These are phyloP conservation scores for Hypoxylon subgilvum DNA, from an alignment of 495 filamentous ascomycete genomes.

Conservation along the genomic window DNA sequence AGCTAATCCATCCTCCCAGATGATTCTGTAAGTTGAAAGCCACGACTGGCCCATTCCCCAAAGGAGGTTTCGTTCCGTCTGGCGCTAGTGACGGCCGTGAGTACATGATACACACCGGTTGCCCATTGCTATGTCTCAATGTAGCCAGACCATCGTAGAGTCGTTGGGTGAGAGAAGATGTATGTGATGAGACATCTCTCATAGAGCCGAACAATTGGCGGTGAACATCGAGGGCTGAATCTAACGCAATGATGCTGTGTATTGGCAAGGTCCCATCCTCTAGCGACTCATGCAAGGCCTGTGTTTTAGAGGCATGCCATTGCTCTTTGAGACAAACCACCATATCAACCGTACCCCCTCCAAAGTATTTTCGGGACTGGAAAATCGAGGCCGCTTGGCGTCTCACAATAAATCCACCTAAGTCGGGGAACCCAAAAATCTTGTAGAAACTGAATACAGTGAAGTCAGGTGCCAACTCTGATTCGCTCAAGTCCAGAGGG, in stretches of 20 bases:
- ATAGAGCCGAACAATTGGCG: conserved; percentile 72
- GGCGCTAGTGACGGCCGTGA: conserved; percentile 42
- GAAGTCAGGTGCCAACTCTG: conserved; percentile 75
- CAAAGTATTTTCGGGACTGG: conserved; percentile 76
- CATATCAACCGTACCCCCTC: conserved; percentile 94
- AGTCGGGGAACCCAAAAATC: conserved; percentile 93
- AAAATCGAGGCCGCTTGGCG: conserved; percentile 71
- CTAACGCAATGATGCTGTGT: conserved; percentile 84
- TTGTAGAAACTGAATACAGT: conserved; percentile 93
- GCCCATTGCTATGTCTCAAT: conserved; percentile 71
- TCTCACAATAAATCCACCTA: conserved; percentile 85
- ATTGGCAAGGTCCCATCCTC: conserved; percentile 92
- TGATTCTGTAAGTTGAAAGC: conserved; percentile 80
- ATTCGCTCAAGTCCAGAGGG: conserved; percentile 71
- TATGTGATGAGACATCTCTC: conserved; percentile 74
- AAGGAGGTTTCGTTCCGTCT: conserved; percentile 35
- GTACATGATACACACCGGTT: conserved; percentile 70
- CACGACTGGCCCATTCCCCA: conserved; percentile 71
- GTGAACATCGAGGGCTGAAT: conserved; percentile 74
- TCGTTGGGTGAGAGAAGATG: conserved; percentile 64
- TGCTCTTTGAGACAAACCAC: conserved; percentile 63
- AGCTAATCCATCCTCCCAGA: conserved; percentile 73
- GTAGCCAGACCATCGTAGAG: conserved; percentile 64
- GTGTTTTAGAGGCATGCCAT: conserved; percentile 76
- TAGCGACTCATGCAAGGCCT: conserved; percentile 76